Base-by-base conservation (phyloP, 352 stramenopile genomes). In the Pythium vanterpoolii region DNA sequence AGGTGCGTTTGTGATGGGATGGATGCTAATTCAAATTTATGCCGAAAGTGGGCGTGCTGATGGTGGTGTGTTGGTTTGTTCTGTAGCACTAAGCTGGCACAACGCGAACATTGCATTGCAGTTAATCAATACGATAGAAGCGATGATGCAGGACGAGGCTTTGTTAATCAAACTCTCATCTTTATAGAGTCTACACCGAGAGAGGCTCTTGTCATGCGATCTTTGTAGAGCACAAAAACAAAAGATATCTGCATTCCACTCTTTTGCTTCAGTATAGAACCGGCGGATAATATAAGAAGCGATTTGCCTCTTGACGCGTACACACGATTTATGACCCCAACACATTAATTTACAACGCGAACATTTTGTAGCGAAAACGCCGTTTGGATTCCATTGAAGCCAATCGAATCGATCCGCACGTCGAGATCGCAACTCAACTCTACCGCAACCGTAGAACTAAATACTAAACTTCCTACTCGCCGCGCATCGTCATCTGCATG, bases 1-100 rank as follows among this genome's bases (percentile, higher is more conserved):
- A 87, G 74, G 78, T 89, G 30, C 21, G 61, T 38, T 38, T 38
- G 33, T 38, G n/a, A n/a, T n/a, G 33, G 33, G 16, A 18, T 38
- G 33, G 11, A 1, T 38, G 33, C 2, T 38, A 14, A 14, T 38
- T 38, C 33, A 14, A 18, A 18, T 38, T 38, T 1, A 38, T 9
- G 33, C n/a, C n/a, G n/a, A n/a, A n/a, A n/a, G n/a, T n/a, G n/a
- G n/a, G 16, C 14, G 38, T 44, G 6, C 38, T 44, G 38, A 44
- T 8, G 10, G 14, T 44, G 1, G 4, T 23, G 38, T 44, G 5
- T 44, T 8, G 8, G 33, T 44, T 44, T 44, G 38, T 3, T 18
- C 16, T 44, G 11, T 8, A 44, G 38, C 38, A 44, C 38, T 44
- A 44, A 44, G 38, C 38, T 19, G n/a, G 38, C 5, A 18, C n/a